These are phyloP conservation scores for Aspergillus avenaceus DNA, from an alignment of 495 filamentous ascomycete species.

Conservation along the genomic window DNA sequence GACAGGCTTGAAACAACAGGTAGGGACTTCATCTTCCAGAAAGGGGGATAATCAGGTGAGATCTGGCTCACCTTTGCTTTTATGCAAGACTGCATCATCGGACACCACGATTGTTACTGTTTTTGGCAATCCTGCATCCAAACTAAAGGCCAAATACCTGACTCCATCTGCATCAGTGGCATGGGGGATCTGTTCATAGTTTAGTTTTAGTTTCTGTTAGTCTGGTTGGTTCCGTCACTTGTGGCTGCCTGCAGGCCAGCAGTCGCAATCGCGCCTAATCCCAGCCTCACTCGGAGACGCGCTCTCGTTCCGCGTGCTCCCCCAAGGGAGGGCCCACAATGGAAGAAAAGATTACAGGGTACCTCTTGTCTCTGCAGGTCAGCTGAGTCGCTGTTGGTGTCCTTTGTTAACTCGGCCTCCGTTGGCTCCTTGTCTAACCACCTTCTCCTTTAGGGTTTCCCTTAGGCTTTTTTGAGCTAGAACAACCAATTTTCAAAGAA, in stretches of 20 bases:
- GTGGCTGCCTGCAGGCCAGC: constrained; percentile 20
- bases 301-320: constrained; percentile 20
- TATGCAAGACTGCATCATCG: constrained; percentile 6
- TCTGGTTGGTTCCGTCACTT: constrained; percentile 3
- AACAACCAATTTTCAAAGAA: not conserved
- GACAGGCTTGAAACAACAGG: not conserved
- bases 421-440: not conserved
- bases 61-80: not conserved
- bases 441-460: not conserved
- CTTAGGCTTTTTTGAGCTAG: not conserved
- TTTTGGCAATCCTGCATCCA: constrained; percentile 12
- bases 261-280: constrained; percentile 13
- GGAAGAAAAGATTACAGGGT: not conserved
- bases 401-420: not conserved
- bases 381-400: constrained; percentile 3
- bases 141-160: constrained; percentile 4
- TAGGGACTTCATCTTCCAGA: not conserved
- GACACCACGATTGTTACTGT: constrained; percentile 12
- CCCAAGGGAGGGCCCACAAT: not conserved
- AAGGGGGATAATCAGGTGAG: not conserved
- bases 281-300: constrained; percentile 28
- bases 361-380: not conserved
- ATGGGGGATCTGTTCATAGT: constrained; percentile 5
- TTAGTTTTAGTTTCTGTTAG: not conserved
- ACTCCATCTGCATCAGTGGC: constrained; percentile 13